Conservation (phyloP, 345 rosid genomes). For the Euphorbia pulcherrima region DNA sequence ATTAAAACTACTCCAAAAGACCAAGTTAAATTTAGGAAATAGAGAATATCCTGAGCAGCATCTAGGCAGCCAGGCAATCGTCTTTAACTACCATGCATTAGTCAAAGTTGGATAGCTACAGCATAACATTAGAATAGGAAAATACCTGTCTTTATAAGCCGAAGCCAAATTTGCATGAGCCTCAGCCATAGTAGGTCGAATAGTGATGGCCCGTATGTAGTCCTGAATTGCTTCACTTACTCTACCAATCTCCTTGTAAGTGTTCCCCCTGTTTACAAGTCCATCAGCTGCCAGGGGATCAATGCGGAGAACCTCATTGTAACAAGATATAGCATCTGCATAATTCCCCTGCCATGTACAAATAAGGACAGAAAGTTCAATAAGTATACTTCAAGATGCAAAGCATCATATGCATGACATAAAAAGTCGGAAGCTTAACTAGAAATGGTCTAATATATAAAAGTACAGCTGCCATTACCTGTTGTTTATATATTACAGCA, state of each 20-base stretch:
- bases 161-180: conserved; percentile 99
- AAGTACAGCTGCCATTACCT: conserved; percentile 40
- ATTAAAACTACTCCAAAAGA: no score
- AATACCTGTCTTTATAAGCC: conserved; percentile 95
- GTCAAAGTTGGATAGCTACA: background rate
- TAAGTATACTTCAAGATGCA: no score
- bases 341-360: conserved; percentile 66
- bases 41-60: no score
- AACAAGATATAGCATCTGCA: conserved; percentile 92
- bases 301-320: conserved; percentile 92
- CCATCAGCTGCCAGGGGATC: conserved; percentile 99
- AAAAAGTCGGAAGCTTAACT: background rate
- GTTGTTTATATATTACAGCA: conserved; percentile 95
- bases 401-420: background rate
- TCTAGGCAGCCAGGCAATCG: no score
- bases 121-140: background rate
- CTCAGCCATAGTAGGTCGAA: conserved; percentile 94
- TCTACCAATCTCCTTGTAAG: conserved; percentile 93
- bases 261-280: conserved; percentile 94
- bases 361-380: background rate
- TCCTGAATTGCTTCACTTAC: conserved; percentile 95
- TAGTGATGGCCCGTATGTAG: conserved; percentile 68
- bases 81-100: background rate
- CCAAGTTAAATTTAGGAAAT: no score
- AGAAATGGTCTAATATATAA: background rate